These are phyloP conservation scores for Collybia sordida DNA, from an alignment of 768 basidiomycete species.

Conservation along the genomic window DNA sequence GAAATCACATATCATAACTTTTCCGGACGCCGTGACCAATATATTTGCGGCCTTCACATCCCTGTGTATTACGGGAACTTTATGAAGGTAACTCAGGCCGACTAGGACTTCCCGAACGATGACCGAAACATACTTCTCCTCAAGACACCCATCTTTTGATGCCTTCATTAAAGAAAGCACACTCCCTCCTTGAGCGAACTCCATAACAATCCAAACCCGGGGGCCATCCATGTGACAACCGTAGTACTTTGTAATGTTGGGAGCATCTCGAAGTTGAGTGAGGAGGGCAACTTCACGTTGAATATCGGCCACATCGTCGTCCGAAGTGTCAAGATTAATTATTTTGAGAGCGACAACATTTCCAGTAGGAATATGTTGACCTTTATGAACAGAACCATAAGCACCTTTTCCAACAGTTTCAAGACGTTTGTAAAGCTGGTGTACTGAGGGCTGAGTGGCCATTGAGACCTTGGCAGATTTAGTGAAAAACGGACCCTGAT, in stretches of 20 bases:
- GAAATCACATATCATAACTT: conserved; percentile 97
- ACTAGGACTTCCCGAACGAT: conserved; percentile 88
- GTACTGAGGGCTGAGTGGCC: conserved; percentile 60
- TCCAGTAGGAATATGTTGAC: conserved; percentile 78
- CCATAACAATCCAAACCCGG: conserved; percentile 99
- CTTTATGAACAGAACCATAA: conserved; percentile 95
- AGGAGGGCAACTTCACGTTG: conserved; percentile 94
- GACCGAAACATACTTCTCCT: conserved; percentile 87
- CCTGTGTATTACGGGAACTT: conserved; percentile 91
- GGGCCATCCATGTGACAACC: conserved; percentile 96
- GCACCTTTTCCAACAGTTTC: conserved; percentile 96
- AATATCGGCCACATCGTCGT: conserved; percentile 96
- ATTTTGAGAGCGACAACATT: conserved; percentile 96
- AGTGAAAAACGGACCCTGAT: conserved; percentile 25
- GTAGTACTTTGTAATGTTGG: conserved; percentile 93
- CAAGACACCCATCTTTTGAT: conserved; percentile 67
- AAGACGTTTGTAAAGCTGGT: conserved; percentile 80
- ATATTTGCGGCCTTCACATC: conserved; percentile 99
- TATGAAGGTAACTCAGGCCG: conserved; percentile 88
- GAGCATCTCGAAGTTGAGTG: conserved; percentile 84
- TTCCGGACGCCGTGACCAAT: conserved; percentile 83
- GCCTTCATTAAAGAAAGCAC: conserved; percentile 93
- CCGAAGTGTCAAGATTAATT: conserved; percentile 95
- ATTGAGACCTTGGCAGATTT: conserved; percentile 7
- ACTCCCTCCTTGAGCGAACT: conserved; percentile 93